Conservation (phyloP, 2,329 filamentous ascomycete genomes). For the Diaporthe citri region DNA sequence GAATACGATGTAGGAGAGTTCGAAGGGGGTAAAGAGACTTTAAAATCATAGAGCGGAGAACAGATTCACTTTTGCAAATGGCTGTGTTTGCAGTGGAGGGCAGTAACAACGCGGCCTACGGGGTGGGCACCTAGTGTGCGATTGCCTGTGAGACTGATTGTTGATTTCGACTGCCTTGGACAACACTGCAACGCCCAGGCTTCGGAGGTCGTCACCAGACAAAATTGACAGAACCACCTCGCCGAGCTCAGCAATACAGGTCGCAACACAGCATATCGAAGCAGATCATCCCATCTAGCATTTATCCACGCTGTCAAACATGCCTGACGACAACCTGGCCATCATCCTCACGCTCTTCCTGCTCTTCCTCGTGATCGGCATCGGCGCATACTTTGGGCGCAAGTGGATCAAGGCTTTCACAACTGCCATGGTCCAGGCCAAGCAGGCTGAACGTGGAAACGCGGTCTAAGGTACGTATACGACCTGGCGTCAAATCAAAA, state of each 20-base stretch:
- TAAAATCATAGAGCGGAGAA: conserved; percentile 42
- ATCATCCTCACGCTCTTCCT: conserved; percentile 49
- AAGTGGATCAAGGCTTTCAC: conserved; percentile 45
- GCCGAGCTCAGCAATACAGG: neutral
- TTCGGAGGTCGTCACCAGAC: neutral
- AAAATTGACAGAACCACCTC: neutral
- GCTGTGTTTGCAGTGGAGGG: neutral
- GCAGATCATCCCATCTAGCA: neutral
- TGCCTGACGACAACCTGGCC: conserved; percentile 43
- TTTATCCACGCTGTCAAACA: neutral
- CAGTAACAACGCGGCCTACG: neutral
- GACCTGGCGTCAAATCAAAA: neutral
- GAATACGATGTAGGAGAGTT: conserved; percentile 79
- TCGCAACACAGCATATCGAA: neutral
- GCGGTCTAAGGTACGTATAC: conserved; percentile 15
- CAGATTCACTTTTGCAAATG: neutral
- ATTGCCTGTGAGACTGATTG: neutral
- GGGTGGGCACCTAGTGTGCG: neutral
- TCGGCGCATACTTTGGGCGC: conserved; percentile 45
- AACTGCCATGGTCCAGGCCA: conserved; percentile 42
- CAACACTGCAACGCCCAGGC: neutral
- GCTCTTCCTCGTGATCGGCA: conserved; percentile 42
- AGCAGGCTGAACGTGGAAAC: conserved; percentile 38
- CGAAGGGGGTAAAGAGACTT: conserved; percentile 49
- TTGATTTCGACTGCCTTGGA: neutral